Base-by-base conservation (phyloP, 768 basidiomycete species). In the Leucocoprinus birnbaumii region DNA sequence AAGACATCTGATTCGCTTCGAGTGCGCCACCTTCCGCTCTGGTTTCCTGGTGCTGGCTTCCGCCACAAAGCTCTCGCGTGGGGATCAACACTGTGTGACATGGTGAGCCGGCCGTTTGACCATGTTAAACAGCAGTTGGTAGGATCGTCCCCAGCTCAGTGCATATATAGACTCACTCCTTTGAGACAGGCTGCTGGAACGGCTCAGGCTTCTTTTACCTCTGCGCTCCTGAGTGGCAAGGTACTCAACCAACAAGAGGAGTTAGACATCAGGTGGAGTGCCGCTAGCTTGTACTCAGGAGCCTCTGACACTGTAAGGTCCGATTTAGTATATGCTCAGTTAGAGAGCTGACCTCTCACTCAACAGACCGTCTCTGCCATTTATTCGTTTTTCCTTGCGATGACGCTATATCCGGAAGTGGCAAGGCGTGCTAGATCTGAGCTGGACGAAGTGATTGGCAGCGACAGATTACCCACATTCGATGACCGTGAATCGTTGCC, bases 91-190 rank as follows among this genome's bases (percentile, higher is more conserved):
- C 70, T 86, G 24, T 60, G 66, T 13, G 75, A 84, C 45, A 76
- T 84, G 79, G 82, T 84, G 24, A 74, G 80, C 24, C 71, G 70
- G 52, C 85, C 85, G 8, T 72, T 79, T 62, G 72, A 74, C 37
- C 82, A 79, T 55, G 84, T 83, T 44, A 83, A 83, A 63, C 77
- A 84, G 57, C 80, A 86, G 63, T 76, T 85, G 69, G 85, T 85
- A 59, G 55, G 48, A 26, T 57, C 41, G 53, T 45, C 18, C 18
- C 55, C 49, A 57, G 54, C 56, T 58, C 25, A 40, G 45, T 18
- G 38, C 25, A 42, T 27, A 46, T 37, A 57, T 47, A 59, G 44
- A 16, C 50, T 41, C 27, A 47, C 37, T 42, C 11, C 16, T 27
- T 13, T 40, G 31, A 48, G 22, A 11, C 51, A 89, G 87, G 77